phyloP scores from a whole-genome alignment of 768 basidiomycete genomes.

The Pholiota molesta region DNA sequence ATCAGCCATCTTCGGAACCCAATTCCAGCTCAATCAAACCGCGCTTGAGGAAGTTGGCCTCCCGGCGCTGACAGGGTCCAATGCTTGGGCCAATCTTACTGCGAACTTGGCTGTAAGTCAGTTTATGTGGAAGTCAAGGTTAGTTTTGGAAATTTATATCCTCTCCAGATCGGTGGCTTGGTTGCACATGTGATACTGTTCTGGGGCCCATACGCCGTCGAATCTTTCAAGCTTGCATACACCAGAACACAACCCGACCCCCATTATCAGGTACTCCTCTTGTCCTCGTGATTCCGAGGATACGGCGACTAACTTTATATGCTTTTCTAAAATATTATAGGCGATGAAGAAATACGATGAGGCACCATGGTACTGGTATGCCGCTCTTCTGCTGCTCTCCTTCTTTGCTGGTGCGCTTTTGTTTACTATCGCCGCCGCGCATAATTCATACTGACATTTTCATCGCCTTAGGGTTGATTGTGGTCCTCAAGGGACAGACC shows the following conservation, averaged over 20 bases:
- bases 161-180: conserved; percentile 55
- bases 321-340: conserved; percentile 18
- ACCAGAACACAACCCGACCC: conserved; percentile 53
- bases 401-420: conserved; percentile 54
- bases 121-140: background rate
- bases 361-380: conserved; percentile 66
- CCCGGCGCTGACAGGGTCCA: conserved; percentile 53
- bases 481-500: conserved; percentile 59
- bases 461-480: conserved; percentile 47
- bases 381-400: conserved; percentile 45
- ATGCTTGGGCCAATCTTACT: conserved; percentile 53
- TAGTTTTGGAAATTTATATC: background rate
- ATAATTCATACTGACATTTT: background rate
- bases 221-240: conserved; percentile 53
- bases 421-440: background rate
- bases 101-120: conserved; percentile 48
- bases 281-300: background rate
- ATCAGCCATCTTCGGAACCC: conserved; percentile 51
- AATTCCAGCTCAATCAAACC: conserved; percentile 55
- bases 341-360: conserved; percentile 64
- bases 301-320: background rate
- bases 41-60: conserved; percentile 53
- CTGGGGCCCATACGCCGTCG: conserved; percentile 54
- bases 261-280: conserved; percentile 47
- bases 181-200: conserved; percentile 59